phyloP scores from a whole-genome alignment of 495 filamentous ascomycete genomes.

The Trichoderma erinaceum region DNA sequence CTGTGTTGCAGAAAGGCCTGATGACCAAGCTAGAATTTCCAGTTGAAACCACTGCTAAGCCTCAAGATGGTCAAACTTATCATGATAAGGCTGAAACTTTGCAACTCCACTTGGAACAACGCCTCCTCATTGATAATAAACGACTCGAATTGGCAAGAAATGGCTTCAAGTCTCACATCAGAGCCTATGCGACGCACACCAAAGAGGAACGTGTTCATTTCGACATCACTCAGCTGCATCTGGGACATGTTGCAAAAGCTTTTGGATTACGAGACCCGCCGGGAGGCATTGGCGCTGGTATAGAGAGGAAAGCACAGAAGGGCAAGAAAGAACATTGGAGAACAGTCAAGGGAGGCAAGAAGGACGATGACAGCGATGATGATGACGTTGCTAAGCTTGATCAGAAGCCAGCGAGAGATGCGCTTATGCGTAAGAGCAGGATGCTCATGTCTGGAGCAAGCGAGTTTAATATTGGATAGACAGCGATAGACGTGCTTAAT shows the following conservation, averaged over 20 bases:
- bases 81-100: slow-evolving; percentile 40
- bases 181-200: slow-evolving; percentile 92
- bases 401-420: not conserved
- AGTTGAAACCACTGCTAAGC: slow-evolving; percentile 23
- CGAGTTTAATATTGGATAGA: slow-evolving; percentile 87
- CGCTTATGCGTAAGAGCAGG: slow-evolving; percentile 70
- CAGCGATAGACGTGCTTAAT: slow-evolving; percentile 26
- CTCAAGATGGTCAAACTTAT: slow-evolving; percentile 32
- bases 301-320: slow-evolving; percentile 31
- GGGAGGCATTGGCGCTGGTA: slow-evolving; percentile 60
- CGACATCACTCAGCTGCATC: slow-evolving; percentile 79
- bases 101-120: slow-evolving; percentile 46
- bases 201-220: slow-evolving; percentile 75
- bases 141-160: slow-evolving; percentile 65
- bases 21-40: slow-evolving; percentile 36
- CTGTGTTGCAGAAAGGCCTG: slow-evolving; percentile 51
- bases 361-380: slow-evolving; percentile 34
- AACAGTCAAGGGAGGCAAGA: slow-evolving; percentile 18
- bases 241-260: slow-evolving; percentile 89
- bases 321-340: slow-evolving; percentile 18
- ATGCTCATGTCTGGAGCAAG: slow-evolving; percentile 64
- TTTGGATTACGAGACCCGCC: slow-evolving; percentile 87
- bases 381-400: slow-evolving; percentile 48
- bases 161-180: slow-evolving; percentile 84
- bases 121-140: slow-evolving; percentile 34